phyloP scores from a whole-genome alignment of 2,329 filamentous ascomycete species.

The Aspergillus udagawae region DNA sequence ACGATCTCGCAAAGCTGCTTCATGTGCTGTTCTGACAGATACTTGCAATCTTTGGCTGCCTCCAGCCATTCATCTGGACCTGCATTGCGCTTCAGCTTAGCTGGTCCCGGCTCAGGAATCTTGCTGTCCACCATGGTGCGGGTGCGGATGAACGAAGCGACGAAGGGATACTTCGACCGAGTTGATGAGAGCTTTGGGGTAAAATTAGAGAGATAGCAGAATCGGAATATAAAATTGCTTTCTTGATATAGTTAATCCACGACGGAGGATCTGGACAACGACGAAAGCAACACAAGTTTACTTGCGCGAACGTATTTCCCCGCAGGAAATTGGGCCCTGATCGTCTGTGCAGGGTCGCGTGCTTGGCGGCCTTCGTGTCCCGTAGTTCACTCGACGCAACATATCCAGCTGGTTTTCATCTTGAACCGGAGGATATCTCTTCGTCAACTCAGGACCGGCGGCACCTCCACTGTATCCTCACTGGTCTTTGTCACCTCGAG shows the following conservation, averaged over 20 bases:
- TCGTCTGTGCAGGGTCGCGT: constrained; percentile 5
- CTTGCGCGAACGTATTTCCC: constrained; percentile 1
- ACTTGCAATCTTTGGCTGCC: constrained; percentile 94
- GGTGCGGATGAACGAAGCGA: not conserved
- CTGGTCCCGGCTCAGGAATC: constrained; percentile 86
- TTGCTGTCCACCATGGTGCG: constrained; percentile 45
- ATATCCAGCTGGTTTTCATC: not conserved
- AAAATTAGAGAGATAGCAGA: not conserved
- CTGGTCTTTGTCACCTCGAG: not conserved
- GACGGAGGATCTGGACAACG: not conserved
- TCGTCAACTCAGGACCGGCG: not conserved
- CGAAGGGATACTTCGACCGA: not conserved
- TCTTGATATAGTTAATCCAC: not conserved
- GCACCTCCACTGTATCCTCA: not conserved
- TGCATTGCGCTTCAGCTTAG: constrained; percentile 75
- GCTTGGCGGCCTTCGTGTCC: constrained; percentile 11
- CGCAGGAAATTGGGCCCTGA: constrained; percentile 4
- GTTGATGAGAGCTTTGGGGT: not conserved
- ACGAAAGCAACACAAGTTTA: not conserved
- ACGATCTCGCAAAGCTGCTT: constrained; percentile 98
- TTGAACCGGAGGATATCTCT: not conserved
- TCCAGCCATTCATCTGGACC: constrained; percentile 95
- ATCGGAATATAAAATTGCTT: not conserved
- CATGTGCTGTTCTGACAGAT: constrained; percentile 93
- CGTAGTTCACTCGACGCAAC: constrained; percentile 5